Conservation (phyloP, 768 basidiomycete genomes). For the Russula abietina region DNA sequence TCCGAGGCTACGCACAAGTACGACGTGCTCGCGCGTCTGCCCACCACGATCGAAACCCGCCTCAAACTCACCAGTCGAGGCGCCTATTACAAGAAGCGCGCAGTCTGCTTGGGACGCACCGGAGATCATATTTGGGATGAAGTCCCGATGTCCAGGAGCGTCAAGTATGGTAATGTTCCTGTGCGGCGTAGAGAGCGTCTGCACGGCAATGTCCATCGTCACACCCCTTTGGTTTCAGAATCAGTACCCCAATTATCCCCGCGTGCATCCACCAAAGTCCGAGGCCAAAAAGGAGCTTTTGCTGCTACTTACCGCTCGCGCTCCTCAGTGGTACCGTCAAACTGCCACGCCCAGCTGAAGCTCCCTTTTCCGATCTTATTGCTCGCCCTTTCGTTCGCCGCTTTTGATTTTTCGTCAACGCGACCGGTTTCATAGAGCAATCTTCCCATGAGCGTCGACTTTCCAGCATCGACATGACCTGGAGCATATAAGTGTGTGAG, state of each 20-base stretch:
- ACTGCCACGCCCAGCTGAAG: conserved; percentile 97
- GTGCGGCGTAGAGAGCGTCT: conserved; percentile 66
- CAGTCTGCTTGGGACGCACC: conserved; percentile 97
- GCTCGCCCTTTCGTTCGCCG: conserved; percentile 84
- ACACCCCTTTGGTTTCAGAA: conserved; percentile 67
- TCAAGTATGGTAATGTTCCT: conserved; percentile 90
- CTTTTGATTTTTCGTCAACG: conserved; percentile 77
- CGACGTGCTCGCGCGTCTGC: conserved; percentile 90
- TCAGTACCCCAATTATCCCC: conserved; percentile 7
- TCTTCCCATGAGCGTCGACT: conserved; percentile 95
- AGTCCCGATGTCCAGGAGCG: conserved; percentile 95
- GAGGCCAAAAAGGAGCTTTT: not conserved
- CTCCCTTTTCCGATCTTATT: conserved; percentile 87
- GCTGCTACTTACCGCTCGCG: conserved; percentile 62
- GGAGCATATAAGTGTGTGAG: conserved; percentile 8
- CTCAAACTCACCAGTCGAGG: conserved; percentile 88
- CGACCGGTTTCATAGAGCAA: conserved; percentile 87
- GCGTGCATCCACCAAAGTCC: not conserved
- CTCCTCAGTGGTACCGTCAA: conserved; percentile 91
- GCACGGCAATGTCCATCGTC: conserved; percentile 93
- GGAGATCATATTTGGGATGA: conserved; percentile 99
- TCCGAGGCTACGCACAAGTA: conserved; percentile 88
- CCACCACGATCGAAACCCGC: conserved; percentile 91
- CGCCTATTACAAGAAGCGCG: conserved; percentile 88
- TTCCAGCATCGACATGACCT: conserved; percentile 99